A percentile compares a stretch with the other conserved stretches of the same genome.
These are phyloP conservation scores for Thozetella sp. DNA, from an alignment of 495 filamentous ascomycete genomes.

Conservation along the genomic window DNA sequence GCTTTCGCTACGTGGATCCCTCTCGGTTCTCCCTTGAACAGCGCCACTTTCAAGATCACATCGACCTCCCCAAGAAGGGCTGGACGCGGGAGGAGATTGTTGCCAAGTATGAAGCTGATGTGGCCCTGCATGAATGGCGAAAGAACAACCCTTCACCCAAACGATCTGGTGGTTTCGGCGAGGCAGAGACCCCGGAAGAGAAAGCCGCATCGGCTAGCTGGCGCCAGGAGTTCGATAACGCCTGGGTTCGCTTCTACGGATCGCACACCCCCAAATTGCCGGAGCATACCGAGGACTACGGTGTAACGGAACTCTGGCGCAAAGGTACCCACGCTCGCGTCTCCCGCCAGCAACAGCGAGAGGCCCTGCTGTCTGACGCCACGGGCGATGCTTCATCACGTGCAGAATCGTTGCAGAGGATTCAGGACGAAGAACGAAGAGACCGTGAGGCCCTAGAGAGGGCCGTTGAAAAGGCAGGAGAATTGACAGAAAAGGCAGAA, in stretches of 20 bases:
- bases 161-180: background rate
- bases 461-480: too few species aligned
- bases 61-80: slow-evolving; percentile 6
- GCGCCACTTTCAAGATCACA: background rate
- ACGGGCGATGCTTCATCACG: too few species aligned
- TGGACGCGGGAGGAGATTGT: slow-evolving; percentile 9
- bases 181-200: slow-evolving; percentile 4
- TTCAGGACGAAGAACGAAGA: background rate
- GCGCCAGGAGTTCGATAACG: background rate
- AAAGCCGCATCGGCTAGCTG: background rate
- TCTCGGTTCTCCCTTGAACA: background rate
- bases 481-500: too few species aligned
- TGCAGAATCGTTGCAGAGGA: too few species aligned
- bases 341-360: background rate
- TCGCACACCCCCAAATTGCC: background rate
- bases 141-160: slow-evolving; percentile 1
- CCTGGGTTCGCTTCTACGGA: background rate
- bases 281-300: background rate
- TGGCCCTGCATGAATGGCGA: background rate
- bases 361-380: too few species aligned
- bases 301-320: background rate
- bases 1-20: background rate
- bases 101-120: slow-evolving; percentile 3
- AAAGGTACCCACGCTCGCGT: background rate
- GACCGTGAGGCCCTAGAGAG: too few species aligned